These are phyloP conservation scores for Emmonsiellopsis sp. DNA, from an alignment of 2,329 filamentous ascomycete species.

Conservation along the genomic window DNA sequence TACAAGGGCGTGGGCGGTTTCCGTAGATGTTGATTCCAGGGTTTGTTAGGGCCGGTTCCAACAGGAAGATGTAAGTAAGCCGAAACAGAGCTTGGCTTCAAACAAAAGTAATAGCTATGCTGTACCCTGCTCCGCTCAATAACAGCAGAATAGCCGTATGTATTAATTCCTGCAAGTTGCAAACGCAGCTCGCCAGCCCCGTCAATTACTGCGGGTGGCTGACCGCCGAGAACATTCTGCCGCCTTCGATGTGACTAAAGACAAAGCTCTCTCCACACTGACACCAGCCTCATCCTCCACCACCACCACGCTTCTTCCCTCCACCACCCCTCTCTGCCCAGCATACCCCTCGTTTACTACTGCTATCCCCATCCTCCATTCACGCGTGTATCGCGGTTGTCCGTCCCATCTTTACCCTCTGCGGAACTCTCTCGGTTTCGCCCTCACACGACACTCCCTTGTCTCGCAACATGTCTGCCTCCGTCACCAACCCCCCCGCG, in stretches of 20 bases:
- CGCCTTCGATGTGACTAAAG: neutral
- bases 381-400: conserved; percentile 10
- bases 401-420: neutral
- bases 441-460: conserved; percentile 10
- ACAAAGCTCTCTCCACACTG: neutral
- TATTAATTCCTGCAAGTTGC: too few species aligned
- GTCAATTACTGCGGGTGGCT: neutral
- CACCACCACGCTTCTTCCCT: conserved; percentile 5
- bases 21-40: too few species aligned
- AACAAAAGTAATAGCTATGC: too few species aligned
- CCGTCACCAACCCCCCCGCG: conserved; percentile 54
- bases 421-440: conserved; percentile 5
- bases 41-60: too few species aligned
- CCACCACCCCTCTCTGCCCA: neutral
- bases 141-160: too few species aligned
- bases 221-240: conserved; percentile 1
- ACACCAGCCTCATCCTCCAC: conserved; percentile 10
- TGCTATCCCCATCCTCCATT: neutral
- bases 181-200: too few species aligned
- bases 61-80: too few species aligned
- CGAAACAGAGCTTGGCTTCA: too few species aligned
- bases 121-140: too few species aligned
- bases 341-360: neutral
- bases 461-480: conserved; percentile 48
- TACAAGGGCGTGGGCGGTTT: too few species aligned